Base-by-base conservation (phyloP, 192 early-diverging fungal genomes). In the Diversispora epigaea region DNA sequence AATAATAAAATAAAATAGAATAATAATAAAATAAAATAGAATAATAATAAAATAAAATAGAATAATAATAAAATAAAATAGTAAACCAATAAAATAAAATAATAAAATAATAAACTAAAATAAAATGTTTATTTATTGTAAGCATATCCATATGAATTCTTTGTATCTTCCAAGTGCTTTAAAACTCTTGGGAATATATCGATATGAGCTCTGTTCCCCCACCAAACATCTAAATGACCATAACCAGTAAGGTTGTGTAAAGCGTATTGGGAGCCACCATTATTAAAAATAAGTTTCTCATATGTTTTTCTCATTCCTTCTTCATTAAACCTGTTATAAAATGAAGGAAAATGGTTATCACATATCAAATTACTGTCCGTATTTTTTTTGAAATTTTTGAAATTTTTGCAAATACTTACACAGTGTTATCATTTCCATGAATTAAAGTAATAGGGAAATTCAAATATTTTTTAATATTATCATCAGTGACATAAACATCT, bases 381-480 rank as follows among this genome's bases (percentile, higher is more conserved):
- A 39, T 64, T 64, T 10, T 15, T 22, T 9, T 15, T 15, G 32
- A 6, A 64, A 0, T 15, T 40, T 11, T 39, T 39, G 3, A 39
- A 64, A 12, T 15, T 39, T 10, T 40, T 3, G 7, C 10, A n/a
- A 8, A 73, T 61, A 65, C 73, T 75, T 75, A 83, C 47, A 80
- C 82, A 19, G 73, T 71, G 32, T 79, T 83, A 75, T 77, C 77
- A 57, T 77, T 70, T 46, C 82, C 82, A 65, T 78, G 79, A 57
- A 83, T 78, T 49, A 83, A 71, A 45, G 76, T 22, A 32, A 83
- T 78, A 11, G 81, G 81, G 45, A 80, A 50, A 44, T 83, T 80
- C 40, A 75, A 72, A 43, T 77, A 77, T 4, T 72, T 77, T n/a
- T 54, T 61, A 61, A 77, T 64, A 25, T 80, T 58, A 32, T 83